Conservation (phyloP, 2,329 filamentous ascomycete species). For the Stenocarpella maydis region DNA sequence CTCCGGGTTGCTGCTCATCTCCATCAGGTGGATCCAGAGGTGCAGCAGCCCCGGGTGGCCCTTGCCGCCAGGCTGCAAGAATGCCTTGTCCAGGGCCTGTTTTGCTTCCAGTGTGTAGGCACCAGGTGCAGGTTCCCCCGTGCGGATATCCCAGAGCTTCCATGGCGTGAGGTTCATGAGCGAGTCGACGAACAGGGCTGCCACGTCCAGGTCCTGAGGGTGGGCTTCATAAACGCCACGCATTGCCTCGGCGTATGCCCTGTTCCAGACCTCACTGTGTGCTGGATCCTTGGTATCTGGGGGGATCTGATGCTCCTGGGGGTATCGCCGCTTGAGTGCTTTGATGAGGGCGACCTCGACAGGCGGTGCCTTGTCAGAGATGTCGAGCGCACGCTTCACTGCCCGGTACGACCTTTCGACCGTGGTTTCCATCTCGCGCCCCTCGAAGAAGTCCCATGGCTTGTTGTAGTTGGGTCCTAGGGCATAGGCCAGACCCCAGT, state of each 20-base stretch:
- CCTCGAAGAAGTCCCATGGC: conserved; percentile 76
- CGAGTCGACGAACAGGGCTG: conserved; percentile 59
- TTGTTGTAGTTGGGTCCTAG: conserved; percentile 82
- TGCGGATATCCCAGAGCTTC: conserved; percentile 52
- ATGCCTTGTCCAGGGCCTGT: conserved; percentile 63
- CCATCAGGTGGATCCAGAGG: conserved; percentile 54
- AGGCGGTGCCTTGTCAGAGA: conserved; percentile 47
- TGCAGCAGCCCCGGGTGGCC: conserved; percentile 72
- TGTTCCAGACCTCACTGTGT: conserved; percentile 59
- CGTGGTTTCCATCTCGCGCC: conserved; percentile 61
- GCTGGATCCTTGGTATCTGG: conserved; percentile 52
- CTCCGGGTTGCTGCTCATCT: conserved; percentile 70
- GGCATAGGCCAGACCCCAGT: conserved; percentile 76
- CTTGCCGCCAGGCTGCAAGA: conserved; percentile 55
- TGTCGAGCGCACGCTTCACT: conserved; percentile 41
- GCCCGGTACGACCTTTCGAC: conserved; percentile 49
- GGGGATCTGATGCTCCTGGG: conserved; percentile 44
- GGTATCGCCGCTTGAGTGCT: conserved; percentile 70
- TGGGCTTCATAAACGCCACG: conserved; percentile 45
- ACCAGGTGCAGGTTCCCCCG: conserved; percentile 55
- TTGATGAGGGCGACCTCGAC: conserved; percentile 70
- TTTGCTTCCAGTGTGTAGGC: conserved; percentile 68
- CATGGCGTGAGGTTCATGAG: conserved; percentile 59
- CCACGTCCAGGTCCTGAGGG: conserved; percentile 44
- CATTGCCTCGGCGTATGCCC: conserved; percentile 67